Percentiles rank a stretch among this genome's conserved stretches.
phyloP scores from a whole-genome alignment of 202 grass and related monocot species.

The Saccharum hybrid region DNA sequence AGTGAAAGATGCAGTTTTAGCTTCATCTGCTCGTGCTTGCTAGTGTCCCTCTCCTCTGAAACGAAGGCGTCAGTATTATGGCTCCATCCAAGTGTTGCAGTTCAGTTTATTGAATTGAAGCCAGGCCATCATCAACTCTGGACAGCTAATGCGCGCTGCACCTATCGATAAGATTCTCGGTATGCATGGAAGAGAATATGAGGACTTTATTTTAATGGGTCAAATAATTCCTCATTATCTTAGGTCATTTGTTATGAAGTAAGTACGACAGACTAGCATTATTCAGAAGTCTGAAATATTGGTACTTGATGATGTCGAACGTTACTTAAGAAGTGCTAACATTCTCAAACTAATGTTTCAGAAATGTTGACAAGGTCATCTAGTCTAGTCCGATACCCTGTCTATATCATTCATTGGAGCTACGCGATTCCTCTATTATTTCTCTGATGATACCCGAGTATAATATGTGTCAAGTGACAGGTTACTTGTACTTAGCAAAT shows the following conservation, averaged over 20 bases:
- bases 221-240: neutral
- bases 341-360: neutral
- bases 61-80: neutral
- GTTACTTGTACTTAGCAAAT: neutral
- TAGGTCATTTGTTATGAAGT: slow-evolving; percentile 11
- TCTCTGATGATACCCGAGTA: neutral
- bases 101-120: neutral
- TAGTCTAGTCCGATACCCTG: neutral
- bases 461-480: neutral
- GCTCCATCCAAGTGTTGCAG: neutral
- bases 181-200: neutral
- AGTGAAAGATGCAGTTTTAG: slow-evolving; percentile 22
- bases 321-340: neutral
- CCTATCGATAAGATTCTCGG: neutral
- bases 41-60: neutral
- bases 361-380: slow-evolving; percentile 18
- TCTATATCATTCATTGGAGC: neutral
- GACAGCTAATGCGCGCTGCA: neutral
- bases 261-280: neutral
- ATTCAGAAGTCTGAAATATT: slow-evolving; percentile 25
- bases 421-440: neutral
- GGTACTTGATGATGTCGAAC: neutral
- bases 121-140: neutral
- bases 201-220: neutral
- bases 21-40: neutral